Conservation (phyloP, 306 rosid species). For the Nissolia schottii region DNA sequence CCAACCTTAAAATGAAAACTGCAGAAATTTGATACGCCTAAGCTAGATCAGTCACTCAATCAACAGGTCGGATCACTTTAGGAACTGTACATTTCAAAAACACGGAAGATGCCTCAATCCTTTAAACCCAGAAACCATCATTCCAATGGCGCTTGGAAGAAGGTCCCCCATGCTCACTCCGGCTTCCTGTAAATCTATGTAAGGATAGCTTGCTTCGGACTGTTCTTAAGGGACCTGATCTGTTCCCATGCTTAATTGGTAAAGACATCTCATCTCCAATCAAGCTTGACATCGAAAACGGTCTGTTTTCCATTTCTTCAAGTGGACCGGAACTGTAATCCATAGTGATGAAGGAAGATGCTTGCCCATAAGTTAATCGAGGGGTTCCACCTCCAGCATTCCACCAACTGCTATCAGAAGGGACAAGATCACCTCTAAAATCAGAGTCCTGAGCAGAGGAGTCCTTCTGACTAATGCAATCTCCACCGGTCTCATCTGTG, state of each 20-base stretch:
- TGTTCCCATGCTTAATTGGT: conserved; percentile 81
- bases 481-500: conserved; percentile 74
- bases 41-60: conserved; percentile 47
- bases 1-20: conserved; percentile 37
- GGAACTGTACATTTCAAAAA: conserved; percentile 74
- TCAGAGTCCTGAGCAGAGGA: conserved; percentile 87
- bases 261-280: conserved; percentile 64
- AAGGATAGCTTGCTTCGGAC: conserved; percentile 68
- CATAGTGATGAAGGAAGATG: conserved; percentile 88
- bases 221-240: conserved; percentile 90
- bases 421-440: conserved; percentile 66
- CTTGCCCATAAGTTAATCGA: conserved; percentile 68
- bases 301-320: conserved; percentile 84
- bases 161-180: conserved; percentile 83
- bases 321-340: conserved; percentile 94
- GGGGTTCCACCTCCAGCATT: conserved; percentile 83
- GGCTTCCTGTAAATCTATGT: conserved; percentile 70
- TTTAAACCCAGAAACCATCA: conserved; percentile 50
- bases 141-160: conserved; percentile 55
- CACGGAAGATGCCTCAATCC: conserved; percentile 24
- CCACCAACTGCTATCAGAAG: conserved; percentile 96
- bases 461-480: conserved; percentile 73
- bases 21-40: conserved; percentile 43
- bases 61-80: conserved; percentile 44
- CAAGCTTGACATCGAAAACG: conserved; percentile 77